Evolutionary conservation across 768 basidiomycete species (phyloP), one percentile per base, ranked within the genome.

Genomic region (Steccherinum ochraceum): DNA sequence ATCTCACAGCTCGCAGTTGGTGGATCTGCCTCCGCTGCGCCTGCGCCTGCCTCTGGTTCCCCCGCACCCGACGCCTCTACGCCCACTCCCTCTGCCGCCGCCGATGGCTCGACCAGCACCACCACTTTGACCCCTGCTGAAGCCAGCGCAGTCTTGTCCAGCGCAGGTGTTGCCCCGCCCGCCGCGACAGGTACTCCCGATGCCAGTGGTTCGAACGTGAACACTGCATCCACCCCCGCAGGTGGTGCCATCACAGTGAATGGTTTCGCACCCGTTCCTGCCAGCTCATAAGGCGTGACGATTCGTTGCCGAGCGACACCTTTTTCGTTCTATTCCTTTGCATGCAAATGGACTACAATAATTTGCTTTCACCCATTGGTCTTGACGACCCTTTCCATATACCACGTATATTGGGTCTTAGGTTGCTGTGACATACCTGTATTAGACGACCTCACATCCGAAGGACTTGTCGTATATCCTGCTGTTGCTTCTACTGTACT

Each of bases 1-100:
- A 65, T 88, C 56, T 70, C 72, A 46, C 61, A 73, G 54, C 64
- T 82, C 46, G 71, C 72, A 20, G 75, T 74, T 51, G 57, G 35
- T 27, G 47, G 18, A 10, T 27, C 25, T 26, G 40, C 19, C 11
- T 10, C 42, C 7, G 46, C 61, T 5, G 10, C 7, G 7, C 30
- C 30, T 16, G 16, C 30, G 55, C 54, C 46, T 44, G 53, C 11
- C 50, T 53, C 30, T 58, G 66, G 46, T 43, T 55, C 25, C 58
- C n/a, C n/a, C n/a, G n/a, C 57, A 24, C 60, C 61, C 4, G 46
- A 50, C 42, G 58, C 72, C 16, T 27, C 47, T 20, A 21, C 61
- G 35, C 61, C 60, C 20, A 26, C 54, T 4, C 40, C 56, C 52
- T 35, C 57, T 16, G 46, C 57, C 50, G 55, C 51, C 35, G 40